These are phyloP conservation scores for Trichophyton verrucosum DNA, from an alignment of 2,329 filamentous ascomycete genomes.

Conservation along the genomic window DNA sequence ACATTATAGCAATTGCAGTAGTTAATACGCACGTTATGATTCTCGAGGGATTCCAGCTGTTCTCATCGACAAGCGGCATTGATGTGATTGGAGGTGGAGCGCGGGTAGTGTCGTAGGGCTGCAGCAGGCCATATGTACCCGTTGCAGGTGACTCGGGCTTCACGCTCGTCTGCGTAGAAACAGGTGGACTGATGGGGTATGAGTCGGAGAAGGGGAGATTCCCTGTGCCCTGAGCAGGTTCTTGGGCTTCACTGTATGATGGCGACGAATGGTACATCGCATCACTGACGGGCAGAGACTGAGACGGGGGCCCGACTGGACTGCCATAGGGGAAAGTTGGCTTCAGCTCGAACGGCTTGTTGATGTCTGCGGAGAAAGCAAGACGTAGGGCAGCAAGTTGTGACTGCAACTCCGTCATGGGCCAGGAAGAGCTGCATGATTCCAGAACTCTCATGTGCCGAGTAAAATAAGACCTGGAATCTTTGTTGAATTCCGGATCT, in stretches of 20 bases:
- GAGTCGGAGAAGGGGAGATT: background rate
- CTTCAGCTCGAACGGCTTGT: slow-evolving; percentile 79
- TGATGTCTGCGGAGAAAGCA: slow-evolving; percentile 77
- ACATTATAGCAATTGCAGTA: background rate
- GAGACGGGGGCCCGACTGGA: slow-evolving; percentile 43
- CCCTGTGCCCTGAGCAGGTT: background rate
- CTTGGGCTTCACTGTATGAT: slow-evolving; percentile 6
- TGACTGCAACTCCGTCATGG: slow-evolving; percentile 77
- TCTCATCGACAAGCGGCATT: slow-evolving; percentile 50
- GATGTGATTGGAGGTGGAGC: slow-evolving; percentile 25
- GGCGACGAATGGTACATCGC: slow-evolving; percentile 19
- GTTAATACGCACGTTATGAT: slow-evolving; percentile 68
- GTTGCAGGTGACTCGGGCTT: slow-evolving; percentile 67
- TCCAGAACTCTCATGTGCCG: slow-evolving; percentile 91
- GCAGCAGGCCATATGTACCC: slow-evolving; percentile 35
- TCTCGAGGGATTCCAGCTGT: slow-evolving; percentile 71
- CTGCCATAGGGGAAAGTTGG: slow-evolving; percentile 77
- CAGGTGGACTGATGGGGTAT: slow-evolving; percentile 68
- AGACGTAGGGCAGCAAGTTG: slow-evolving; percentile 82
- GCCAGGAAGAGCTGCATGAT: slow-evolving; percentile 68
- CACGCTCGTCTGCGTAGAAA: slow-evolving; percentile 56
- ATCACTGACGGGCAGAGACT: background rate
- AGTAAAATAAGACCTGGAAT: slow-evolving; percentile 80
- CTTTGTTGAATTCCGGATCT: slow-evolving; percentile 71
- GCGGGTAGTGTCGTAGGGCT: slow-evolving; percentile 20